Base-by-base conservation (phyloP, 495 filamentous ascomycete genomes). In the Immersiella caudata region DNA sequence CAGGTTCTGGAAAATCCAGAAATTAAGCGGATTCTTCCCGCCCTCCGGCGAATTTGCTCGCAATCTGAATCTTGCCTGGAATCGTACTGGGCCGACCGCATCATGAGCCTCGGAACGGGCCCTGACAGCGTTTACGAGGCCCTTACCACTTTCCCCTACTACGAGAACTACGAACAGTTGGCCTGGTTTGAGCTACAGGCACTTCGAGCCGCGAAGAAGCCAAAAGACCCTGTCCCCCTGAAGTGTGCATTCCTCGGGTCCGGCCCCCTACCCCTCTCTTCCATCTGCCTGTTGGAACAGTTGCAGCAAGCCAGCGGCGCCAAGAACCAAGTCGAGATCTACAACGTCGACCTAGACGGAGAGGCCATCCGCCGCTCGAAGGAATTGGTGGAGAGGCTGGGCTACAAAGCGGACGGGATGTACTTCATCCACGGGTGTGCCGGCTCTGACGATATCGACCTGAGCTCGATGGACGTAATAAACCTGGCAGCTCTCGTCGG, bases 401-500 rank as follows among this genome's bases (percentile, higher is more conserved):
- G 75, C 2, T 49, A 50, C 0, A n/a, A 40, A 25, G 71, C 67
- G 3, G 18, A 64, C 0, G 75, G 73, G 1, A 77, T 77, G 75
- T 62, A 74, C 46, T 75, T 77, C 29, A n/a, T 70, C 25, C 0
- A 71, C 70, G 5, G 2, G 46, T 0, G 49, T 8, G 6, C 66
- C 52, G 7, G 64, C 65, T 29, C 61, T 73, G 0, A 29, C n/a
- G n/a, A 71, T 69, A 33, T 74, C 5, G 56, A 59, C 56, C 25
- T 59, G 2, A 11, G 56, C 26, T 9, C 24, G 6, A 26, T 71
- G 12, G 75, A 75, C 51, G 71, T 77, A 0, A 74, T 77, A 1
- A 75, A 75, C 64, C 24, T 77, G 46, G 75, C 75, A 0, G 75
- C 75, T n/a, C 60, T 77, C 18, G 75, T 75, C 0, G 75, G 75